Conservation (phyloP, 345 rosid genomes). For the Aurinia saxatilis region DNA sequence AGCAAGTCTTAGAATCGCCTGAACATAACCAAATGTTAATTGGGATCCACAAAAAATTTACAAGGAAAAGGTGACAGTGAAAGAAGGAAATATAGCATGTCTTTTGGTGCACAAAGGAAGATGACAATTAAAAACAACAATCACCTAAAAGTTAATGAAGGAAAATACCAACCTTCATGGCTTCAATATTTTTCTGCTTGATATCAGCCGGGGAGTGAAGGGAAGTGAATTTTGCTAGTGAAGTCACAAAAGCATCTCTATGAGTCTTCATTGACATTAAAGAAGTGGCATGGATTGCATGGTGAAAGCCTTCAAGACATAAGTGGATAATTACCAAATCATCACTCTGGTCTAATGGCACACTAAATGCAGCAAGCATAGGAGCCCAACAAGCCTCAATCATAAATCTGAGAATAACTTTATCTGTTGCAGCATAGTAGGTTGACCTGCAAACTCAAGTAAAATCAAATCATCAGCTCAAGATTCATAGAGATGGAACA, state of each 20-base stretch:
- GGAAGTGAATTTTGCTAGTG: constrained; percentile 80
- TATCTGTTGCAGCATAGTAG: constrained; percentile 68
- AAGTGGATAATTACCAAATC: constrained; percentile 62
- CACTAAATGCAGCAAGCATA: constrained; percentile 88
- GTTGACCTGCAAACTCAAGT: constrained; percentile 44
- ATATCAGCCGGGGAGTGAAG: constrained; percentile 88
- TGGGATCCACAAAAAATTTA: neutral
- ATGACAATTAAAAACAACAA: neutral
- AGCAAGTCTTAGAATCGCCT: constrained; percentile 79
- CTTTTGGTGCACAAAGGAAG: neutral
- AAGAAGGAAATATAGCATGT: constrained; percentile 6
- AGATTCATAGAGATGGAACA: neutral
- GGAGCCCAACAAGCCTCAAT: constrained; percentile 97
- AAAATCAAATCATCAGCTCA: constrained; percentile 3
- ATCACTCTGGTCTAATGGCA: constrained; percentile 86
- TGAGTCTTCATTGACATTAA: constrained; percentile 92
- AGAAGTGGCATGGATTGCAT: constrained; percentile 81
- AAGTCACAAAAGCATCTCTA: constrained; percentile 91
- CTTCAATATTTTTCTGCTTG: constrained; percentile 84
- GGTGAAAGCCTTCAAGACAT: constrained; percentile 72
- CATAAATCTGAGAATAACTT: constrained; percentile 79
- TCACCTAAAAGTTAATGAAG: neutral
- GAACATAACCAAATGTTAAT: constrained; percentile 17
- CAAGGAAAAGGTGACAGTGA: neutral
- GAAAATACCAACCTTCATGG: constrained; percentile 58